These are phyloP conservation scores for Neophaeococcomyces mojaviensis DNA, from an alignment of 2,329 filamentous ascomycete genomes.

Conservation along the genomic window DNA sequence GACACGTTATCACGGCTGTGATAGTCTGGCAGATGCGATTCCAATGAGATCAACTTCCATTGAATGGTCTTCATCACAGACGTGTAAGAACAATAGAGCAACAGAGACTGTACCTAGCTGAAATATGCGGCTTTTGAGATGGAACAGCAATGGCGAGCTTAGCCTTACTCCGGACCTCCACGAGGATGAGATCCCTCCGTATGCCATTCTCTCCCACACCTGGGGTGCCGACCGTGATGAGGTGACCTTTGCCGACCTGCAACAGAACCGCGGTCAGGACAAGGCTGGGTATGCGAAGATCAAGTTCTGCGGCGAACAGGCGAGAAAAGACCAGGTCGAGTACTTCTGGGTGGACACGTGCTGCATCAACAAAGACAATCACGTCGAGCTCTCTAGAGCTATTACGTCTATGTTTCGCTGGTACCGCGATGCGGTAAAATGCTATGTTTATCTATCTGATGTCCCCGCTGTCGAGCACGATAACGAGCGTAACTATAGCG, in stretches of 20 bases:
- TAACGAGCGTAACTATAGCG: too few species aligned
- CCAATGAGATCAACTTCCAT: too few species aligned
- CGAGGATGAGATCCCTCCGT: slow-evolving; percentile 6
- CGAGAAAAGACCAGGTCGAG: slow-evolving; percentile 8
- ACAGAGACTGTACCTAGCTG: too few species aligned
- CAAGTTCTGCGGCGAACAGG: slow-evolving; percentile 12
- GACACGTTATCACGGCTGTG: too few species aligned
- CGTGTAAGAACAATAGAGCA: too few species aligned
- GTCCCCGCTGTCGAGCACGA: neutral
- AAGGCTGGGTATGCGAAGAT: slow-evolving; percentile 14
- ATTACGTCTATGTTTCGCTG: slow-evolving; percentile 22
- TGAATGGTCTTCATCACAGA: too few species aligned
- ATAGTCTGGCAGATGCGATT: too few species aligned
- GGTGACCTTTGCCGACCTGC: slow-evolving; percentile 21
- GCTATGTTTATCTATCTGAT: slow-evolving; percentile 13
- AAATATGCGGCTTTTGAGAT: slow-evolving; percentile 11
- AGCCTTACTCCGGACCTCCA: slow-evolving; percentile 5
- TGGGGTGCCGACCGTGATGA: slow-evolving; percentile 8
- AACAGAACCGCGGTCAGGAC: neutral
- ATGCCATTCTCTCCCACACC: slow-evolving; percentile 14
- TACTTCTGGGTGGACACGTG: slow-evolving; percentile 25
- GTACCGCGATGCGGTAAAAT: slow-evolving; percentile 18
- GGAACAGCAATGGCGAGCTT: neutral
- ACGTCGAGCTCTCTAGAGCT: slow-evolving; percentile 19
- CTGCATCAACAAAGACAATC: slow-evolving; percentile 22